Percentiles rank a stretch among this genome's conserved stretches.
These are phyloP conservation scores for Yamadazyma scolyti DNA, from an alignment of 805 yeast genomes.

Conservation along the genomic window DNA sequence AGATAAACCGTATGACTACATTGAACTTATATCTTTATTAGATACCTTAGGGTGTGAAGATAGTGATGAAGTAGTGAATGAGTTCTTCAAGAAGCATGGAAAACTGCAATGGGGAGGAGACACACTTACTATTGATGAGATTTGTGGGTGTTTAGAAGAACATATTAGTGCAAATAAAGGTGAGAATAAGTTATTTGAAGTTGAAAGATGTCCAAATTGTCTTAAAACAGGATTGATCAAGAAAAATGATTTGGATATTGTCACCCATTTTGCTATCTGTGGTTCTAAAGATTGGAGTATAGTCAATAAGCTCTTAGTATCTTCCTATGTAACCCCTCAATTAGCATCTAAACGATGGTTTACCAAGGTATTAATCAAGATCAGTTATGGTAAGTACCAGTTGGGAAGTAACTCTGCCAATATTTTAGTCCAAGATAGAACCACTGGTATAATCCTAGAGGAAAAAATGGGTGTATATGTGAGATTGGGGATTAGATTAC, in stretches of 20 bases:
- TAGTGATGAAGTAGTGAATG: conserved; percentile 51
- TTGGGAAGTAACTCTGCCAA: conserved; percentile 82
- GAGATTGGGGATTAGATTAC: conserved; percentile 77
- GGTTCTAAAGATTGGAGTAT: conserved; percentile 73
- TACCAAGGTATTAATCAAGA: conserved; percentile 71
- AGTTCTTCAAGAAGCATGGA: conserved; percentile 45
- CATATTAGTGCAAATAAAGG: conserved; percentile 22
- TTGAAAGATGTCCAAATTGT: conserved; percentile 81
- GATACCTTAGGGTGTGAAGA: conserved; percentile 56
- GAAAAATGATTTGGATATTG: conserved; percentile 60
- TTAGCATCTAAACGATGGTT: conserved; percentile 90
- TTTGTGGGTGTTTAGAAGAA: conserved; percentile 45
- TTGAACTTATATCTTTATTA: conserved; percentile 62
- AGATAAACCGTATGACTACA: conserved; percentile 42
- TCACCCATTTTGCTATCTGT: conserved; percentile 88
- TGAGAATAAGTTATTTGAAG: conserved; percentile 46
- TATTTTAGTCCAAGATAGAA: conserved; percentile 88
- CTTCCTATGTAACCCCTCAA: conserved; percentile 72
- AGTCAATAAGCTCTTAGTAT: conserved; percentile 58
- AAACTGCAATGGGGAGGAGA: conserved; percentile 56
- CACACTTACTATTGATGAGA: conserved; percentile 39
- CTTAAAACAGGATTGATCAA: conserved; percentile 52
- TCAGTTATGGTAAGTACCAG: conserved; percentile 84
- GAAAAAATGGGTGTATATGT: conserved; percentile 91
- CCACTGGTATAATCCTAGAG: conserved; percentile 84